Evolutionary conservation across 495 filamentous ascomycete genomes (phyloP), one percentile per base, ranked within the genome.

Genomic region (Annulohypoxylon nitens): DNA sequence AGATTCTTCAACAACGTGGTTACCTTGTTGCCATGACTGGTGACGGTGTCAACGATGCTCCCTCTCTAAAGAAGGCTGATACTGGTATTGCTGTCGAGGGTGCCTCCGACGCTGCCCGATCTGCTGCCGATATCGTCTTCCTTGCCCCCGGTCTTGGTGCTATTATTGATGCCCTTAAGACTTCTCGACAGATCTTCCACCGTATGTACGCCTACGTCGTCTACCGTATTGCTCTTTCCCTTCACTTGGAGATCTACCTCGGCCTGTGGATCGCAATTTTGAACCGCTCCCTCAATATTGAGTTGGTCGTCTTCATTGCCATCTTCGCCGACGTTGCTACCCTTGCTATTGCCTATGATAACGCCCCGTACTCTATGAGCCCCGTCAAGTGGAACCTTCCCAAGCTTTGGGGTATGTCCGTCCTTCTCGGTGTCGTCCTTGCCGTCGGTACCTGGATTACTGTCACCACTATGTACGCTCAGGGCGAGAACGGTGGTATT

Each of bases 11-110:
- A 83, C 93, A 97, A 83, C 93, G 95, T 86, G 95, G 95, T 75
- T 95, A 97, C 86, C 86, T 97, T 45, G 95, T 97, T 82, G 95
- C 95, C 75, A 98, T 98, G 95, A 98, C 95, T 83, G 95, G 95
- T 84, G 95, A 98, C 78, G 95, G 95, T 88, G 95, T 98, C 80
- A 98, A 98, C 83, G 95, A 98, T 83, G 95, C 95, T 57, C 95
- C 95, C 36, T 97, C 94, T 41, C 86, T 98, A 62, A 98, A 98
- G 86, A 97, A 97, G 85, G 95, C 95, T 18, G 95, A 98, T 84
- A 92, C 90, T 79, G 90, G 93, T 84, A 97, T 97, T 85, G 94
- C 94, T 74, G 94, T 97, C 73, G 93, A 97, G 85, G 94, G 94
- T 84, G 89, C 94, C 61, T 96, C 94, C 20, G 94, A 97, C 84